Base-by-base conservation (phyloP, 805 yeast species). In the Pichia thaimueangensis region DNA sequence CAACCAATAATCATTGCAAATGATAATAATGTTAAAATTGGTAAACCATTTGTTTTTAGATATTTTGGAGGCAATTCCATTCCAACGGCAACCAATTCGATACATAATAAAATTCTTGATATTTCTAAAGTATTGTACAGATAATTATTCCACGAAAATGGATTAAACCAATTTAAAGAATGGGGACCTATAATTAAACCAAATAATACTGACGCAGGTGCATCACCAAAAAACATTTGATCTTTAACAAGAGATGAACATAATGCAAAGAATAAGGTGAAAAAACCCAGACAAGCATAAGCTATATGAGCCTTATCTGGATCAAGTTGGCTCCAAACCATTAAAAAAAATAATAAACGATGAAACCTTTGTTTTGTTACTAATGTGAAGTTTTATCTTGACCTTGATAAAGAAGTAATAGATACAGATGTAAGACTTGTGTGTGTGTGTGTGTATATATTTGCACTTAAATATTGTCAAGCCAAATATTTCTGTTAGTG, bases 1-100 rank as follows among this genome's bases (percentile, higher is more conserved):
- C 86, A 81, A 45, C 86, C 86, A 33, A 65, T 57, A 3, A 82
- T 74, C 88, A 82, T 81, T 13, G 77, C 80, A 2, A 84, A 83
- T n/a, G 77, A 60, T 42, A 81, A 62, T 43, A 80, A 68, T 31
- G 78, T 62, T 12, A 71, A 55, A 28, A 81, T 71, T 21, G 79
- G 71, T 20, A 60, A 42, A 76, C 80, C 74, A 49, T 76, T 76
- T 33, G 69, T 68, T 48, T 67, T 63, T 65, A 80, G 68, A 52
- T 80, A 81, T 51, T 76, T 75, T 33, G 76, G 68, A 12, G 88
- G 88, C 47, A 81, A 66, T 56, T 81, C 84, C 20, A 79, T 82
- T 4, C 85, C 81, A 27, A 78, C 82, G 2, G 84, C 75, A 45
- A 78, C 78, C 35, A 81, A 76, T 62, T 82, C 87, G 43, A 82